Evolutionary conservation across 768 basidiomycete species (phyloP).

Genomic region (Agaricus blazei): DNA sequence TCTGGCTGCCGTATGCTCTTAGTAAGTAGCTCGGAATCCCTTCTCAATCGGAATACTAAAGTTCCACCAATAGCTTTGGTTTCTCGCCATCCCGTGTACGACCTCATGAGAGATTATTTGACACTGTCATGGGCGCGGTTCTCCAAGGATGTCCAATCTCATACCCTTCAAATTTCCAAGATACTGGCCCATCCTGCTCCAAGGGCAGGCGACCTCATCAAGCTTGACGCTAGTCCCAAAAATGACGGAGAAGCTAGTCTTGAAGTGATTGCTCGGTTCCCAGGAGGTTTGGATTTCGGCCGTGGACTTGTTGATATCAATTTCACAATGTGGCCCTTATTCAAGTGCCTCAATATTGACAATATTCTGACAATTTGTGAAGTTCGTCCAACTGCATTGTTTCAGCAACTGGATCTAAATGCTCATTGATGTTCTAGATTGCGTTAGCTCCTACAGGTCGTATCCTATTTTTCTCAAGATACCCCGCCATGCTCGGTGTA

Average conservation of each 20-base stretch:
- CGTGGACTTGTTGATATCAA: conserved; percentile 89
- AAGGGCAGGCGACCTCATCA: conserved; percentile 80
- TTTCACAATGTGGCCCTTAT: conserved; percentile 96
- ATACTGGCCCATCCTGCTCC: conserved; percentile 85
- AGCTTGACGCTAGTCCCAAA: conserved; percentile 76
- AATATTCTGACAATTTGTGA: conserved; percentile 93
- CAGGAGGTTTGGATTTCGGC: conserved; percentile 91
- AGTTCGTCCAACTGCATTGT: conserved; percentile 30
- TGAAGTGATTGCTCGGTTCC: conserved; percentile 86
- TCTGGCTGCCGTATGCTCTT: conserved; percentile 92
- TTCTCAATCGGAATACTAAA: conserved; percentile 9
- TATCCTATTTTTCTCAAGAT: conserved; percentile 81
- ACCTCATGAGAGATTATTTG: conserved; percentile 91
- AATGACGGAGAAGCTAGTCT: conserved; percentile 51
- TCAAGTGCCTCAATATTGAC: conserved; percentile 89
- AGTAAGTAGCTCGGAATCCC: conserved; percentile 45
- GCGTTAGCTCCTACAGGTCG: conserved; percentile 85
- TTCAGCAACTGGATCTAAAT: neutral
- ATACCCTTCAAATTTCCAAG: conserved; percentile 86
- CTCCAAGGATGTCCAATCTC: conserved; percentile 90
- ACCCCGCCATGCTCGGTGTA: conserved; percentile 89
- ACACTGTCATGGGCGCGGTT: conserved; percentile 95
- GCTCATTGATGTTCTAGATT: conserved; percentile 43
- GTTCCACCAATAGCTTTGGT: conserved; percentile 56
- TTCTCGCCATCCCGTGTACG: conserved; percentile 91